A percentile compares a stretch with the other conserved stretches of the same genome.
Conservation (phyloP, 2,329 filamentous ascomycete genomes). For the Aureobasidium sp. region DNA sequence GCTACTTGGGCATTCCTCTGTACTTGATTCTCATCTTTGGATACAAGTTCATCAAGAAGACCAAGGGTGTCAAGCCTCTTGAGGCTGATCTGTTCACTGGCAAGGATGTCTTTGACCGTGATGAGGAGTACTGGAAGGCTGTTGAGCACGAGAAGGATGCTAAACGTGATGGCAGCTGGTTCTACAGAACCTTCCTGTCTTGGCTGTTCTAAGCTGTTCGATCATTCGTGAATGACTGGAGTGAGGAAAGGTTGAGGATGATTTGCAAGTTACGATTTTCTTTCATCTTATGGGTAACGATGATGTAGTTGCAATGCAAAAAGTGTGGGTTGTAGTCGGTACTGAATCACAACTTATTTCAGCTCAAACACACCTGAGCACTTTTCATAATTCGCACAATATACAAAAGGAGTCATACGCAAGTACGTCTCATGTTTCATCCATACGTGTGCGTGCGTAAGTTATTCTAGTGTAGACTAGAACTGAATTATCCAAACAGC, state of each 20-base stretch:
- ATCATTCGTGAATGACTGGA: neutral
- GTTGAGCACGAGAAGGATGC: conserved; percentile 40
- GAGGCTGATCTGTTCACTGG: conserved; percentile 64
- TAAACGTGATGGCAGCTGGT: conserved; percentile 34
- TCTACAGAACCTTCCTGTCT: conserved; percentile 52
- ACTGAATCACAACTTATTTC: neutral
- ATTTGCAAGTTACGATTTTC: neutral
- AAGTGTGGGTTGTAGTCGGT: neutral
- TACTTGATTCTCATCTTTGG: conserved; percentile 64
- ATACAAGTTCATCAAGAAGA: conserved; percentile 54
- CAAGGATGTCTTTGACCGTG: conserved; percentile 65
- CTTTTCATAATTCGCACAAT: neutral
- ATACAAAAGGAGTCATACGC: neutral
- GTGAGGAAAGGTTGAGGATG: neutral
- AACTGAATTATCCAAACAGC: neutral
- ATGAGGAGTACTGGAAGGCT: conserved; percentile 63
- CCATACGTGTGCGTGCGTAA: neutral
- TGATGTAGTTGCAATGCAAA: neutral
- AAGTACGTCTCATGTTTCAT: neutral
- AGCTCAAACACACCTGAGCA: neutral
- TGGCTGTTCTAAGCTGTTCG: conserved; percentile 49
- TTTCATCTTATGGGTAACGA: neutral
- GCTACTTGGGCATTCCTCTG: conserved; percentile 68
- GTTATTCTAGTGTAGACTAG: neutral
- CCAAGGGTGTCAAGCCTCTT: conserved; percentile 48